phyloP scores from a whole-genome alignment of 345 rosid species.

The Camelina sativa region DNA sequence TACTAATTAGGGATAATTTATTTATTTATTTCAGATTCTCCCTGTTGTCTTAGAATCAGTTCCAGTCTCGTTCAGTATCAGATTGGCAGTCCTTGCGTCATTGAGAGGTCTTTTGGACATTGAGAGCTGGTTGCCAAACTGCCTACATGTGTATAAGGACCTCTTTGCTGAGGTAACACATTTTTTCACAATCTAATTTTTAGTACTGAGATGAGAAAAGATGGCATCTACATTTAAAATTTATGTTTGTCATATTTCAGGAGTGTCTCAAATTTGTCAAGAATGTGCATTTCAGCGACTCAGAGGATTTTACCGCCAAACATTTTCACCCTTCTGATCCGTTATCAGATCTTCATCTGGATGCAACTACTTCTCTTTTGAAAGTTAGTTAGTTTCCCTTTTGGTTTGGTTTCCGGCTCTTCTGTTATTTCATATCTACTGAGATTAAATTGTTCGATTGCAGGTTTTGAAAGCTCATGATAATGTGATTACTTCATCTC shows the following conservation, averaged over 20 bases:
- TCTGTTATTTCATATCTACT: constrained; percentile 3
- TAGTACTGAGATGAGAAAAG: constrained; percentile 21
- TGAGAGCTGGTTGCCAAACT: constrained; percentile 74
- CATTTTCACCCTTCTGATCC: constrained; percentile 64
- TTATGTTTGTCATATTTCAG: constrained; percentile 50
- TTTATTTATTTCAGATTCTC: constrained; percentile 61
- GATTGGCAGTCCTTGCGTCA: constrained; percentile 88
- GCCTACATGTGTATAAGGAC: constrained; percentile 63
- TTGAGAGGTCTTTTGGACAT: constrained; percentile 73
- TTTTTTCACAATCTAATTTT: background rate
- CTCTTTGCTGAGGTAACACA: constrained; percentile 73
- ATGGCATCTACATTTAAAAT: constrained; percentile 16
- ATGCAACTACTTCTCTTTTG: constrained; percentile 61
- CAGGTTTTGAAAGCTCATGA: constrained; percentile 75
- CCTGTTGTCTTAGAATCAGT: constrained; percentile 69
- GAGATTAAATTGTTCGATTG: constrained; percentile 26
- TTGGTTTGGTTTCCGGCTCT: constrained; percentile 9
- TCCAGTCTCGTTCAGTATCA: constrained; percentile 68
- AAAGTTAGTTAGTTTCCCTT: constrained; percentile 57
- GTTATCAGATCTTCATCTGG: constrained; percentile 61
- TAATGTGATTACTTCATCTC: constrained; percentile 52
- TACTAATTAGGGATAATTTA: background rate
- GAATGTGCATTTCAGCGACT: constrained; percentile 70
- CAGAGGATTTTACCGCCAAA: constrained; percentile 64
- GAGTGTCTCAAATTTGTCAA: constrained; percentile 85